Evolutionary conservation across 2,329 filamentous ascomycete genomes (phyloP), one percentile per base, ranked within the genome.

Genomic region (Venturia pyrina): DNA sequence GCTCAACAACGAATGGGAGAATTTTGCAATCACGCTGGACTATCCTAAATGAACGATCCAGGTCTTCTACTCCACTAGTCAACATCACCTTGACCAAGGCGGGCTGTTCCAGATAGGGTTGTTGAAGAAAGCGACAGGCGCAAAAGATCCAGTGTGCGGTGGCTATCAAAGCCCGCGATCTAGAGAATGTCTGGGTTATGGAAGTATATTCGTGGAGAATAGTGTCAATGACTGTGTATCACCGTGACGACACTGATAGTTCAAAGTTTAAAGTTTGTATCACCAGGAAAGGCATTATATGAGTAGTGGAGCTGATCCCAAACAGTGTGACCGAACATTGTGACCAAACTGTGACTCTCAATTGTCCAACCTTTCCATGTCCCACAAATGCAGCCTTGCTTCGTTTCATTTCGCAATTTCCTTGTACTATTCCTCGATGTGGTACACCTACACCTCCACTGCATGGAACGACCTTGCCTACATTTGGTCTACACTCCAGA

Each of bases 1-100:
- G 53, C 19, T n/a, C 53, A 41, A 40, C 34, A 43, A 62, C 37
- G 59, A 62, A 21, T 62, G 59, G 37, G 40, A 62, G n/a, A 62
- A 43, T 15, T 62, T 62, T 62, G 37, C 11, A 62, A 21, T 44
- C 40, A 46, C 40, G 28, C 37, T 62, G 17, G 59, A 62, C 43
- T 62, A 44, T 8, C 40, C 40, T 28, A 44, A 21, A 46, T 3
- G 59, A 13, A 62, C 37, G 10, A 62, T 62, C 6, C 59, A 62
- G 28, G 37, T 62, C 21, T 62, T 13, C 5, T 62, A 62, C 43
- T 62, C 40, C 21, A 44, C n/a, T 24, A 37, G 40, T 21, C 15
- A 44, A 28, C 13, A 62, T 7, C 37, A 46, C 21, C 43, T 62
- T 21, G 44, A 44, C 21, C n/a, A 44, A 43, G 40, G 59, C 59